phyloP scores from a whole-genome alignment of 2,329 filamentous ascomycete species.

The Diatrype stigma region DNA sequence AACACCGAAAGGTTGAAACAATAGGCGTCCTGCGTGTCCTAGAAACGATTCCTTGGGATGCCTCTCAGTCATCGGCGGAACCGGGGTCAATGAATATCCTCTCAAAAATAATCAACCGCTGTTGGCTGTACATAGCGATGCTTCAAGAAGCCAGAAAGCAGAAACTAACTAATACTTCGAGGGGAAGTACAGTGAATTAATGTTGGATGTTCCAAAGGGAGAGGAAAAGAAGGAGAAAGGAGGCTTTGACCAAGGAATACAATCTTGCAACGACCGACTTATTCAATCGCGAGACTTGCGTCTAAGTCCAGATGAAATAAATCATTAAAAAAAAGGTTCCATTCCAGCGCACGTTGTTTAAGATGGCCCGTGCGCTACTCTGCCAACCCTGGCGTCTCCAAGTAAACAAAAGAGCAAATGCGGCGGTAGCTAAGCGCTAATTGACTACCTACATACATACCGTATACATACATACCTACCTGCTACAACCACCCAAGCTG shows the following conservation, averaged over 20 bases:
- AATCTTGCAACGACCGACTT: too few species aligned
- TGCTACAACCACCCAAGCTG: neutral
- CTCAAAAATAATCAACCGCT: slow-evolving; percentile 12
- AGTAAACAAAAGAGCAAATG: neutral
- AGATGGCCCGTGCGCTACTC: neutral
- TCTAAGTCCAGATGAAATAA: too few species aligned
- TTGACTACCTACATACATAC: too few species aligned
- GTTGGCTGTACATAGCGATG: slow-evolving; percentile 23
- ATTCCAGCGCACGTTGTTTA: neutral
- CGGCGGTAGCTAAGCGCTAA: neutral
- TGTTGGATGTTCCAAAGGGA: neutral
- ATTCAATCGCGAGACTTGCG: too few species aligned
- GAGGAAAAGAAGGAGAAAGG: too few species aligned
- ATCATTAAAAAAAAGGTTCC: neutral
- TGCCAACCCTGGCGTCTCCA: neutral
- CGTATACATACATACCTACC: neutral
- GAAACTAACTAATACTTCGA: neutral
- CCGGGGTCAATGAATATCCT: slow-evolving; percentile 19
- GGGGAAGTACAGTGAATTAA: neutral
- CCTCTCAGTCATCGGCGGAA: slow-evolving; percentile 29
- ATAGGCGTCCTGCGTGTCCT: slow-evolving; percentile 28
- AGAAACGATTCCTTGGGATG: slow-evolving; percentile 24
- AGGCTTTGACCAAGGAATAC: too few species aligned
- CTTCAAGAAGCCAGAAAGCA: slow-evolving; percentile 3
- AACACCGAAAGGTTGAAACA: slow-evolving; percentile 19